Evolutionary conservation across 2,329 filamentous ascomycete genomes (phyloP), one percentile per base, ranked within the genome.

Genomic region (Aspergillus texensis): DNA sequence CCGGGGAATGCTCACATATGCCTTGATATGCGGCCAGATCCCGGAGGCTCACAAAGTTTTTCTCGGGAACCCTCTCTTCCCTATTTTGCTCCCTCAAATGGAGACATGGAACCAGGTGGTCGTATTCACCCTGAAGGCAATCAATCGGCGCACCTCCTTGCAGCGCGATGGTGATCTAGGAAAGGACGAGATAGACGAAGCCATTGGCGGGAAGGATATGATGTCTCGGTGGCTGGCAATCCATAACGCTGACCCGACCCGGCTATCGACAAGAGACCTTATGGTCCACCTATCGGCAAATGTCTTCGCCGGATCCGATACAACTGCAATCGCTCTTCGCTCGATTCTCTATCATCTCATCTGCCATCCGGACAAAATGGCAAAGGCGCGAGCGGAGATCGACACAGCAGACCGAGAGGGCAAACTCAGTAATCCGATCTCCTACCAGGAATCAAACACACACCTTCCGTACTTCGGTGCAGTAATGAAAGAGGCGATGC

Each of bases 321-420:
- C 59, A 8, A 57, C 53, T 4, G 59, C 53, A 19, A 50, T 48
- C 30, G 53, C 52, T 1, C 50, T 61, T 2, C 39, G 39, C 16
- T 30, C 59, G 1, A 61, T 57, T 24, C 28, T 61, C 14, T 61
- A 57, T 10, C 4, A 46, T 12, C 59, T 61, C 28, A 46, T 56
- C 19, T 34, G 39, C 10, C 52, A 61, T 24, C 52, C 50, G 6
- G 10, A 32, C 16, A 64, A 65, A 3, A 69, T 82, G 61, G 39
- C 67, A 10, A 76, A 74, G 46, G 68, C 84, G 3, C 69, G 72
- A 2, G 21, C 67, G 0, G 82, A 85, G 62, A 72, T 84, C 26
- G 75, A 79, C 34, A 63, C 57, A 2, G 74, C 75, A 11, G 64
- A 67, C 8, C 61, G 21, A 21, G 60, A 62, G 24, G 72, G 68